These are phyloP conservation scores for Hygrophoropsis aurantiaca DNA, from an alignment of 768 basidiomycete genomes.

Conservation along the genomic window DNA sequence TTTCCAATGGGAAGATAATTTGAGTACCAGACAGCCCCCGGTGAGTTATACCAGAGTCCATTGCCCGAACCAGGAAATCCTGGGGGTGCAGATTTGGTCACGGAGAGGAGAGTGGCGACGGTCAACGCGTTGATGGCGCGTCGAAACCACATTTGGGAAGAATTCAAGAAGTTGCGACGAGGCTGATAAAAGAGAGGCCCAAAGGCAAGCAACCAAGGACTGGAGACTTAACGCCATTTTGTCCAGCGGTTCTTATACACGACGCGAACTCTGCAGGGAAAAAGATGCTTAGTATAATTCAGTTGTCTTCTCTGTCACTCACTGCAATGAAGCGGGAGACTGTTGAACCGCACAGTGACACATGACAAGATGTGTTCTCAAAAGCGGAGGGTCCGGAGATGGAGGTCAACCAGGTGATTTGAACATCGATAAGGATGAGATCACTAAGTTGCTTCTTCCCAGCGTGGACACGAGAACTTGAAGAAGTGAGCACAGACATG, in stretches of 20 bases:
- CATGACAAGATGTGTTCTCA: constrained; percentile 1
- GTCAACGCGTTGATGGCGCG: constrained; percentile 20
- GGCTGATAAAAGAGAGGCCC: constrained; percentile 12
- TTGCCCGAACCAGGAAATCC: constrained; percentile 72
- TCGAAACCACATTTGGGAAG: constrained; percentile 15
- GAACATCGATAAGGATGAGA: background rate
- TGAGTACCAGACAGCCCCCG: constrained; percentile 54
- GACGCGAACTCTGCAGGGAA: background rate
- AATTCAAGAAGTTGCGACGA: constrained; percentile 11
- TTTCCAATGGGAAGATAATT: constrained; percentile 74
- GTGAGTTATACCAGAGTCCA: constrained; percentile 66
- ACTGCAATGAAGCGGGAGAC: background rate
- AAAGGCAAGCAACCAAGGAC: constrained; percentile 15
- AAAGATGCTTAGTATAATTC: background rate
- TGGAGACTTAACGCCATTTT: constrained; percentile 21
- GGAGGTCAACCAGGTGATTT: constrained; percentile 2
- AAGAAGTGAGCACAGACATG: background rate
- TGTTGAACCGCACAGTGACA: constrained; percentile 4
- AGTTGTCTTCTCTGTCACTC: background rate
- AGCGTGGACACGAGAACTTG: background rate
- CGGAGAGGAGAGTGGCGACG: constrained; percentile 16
- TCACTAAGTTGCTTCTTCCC: constrained; percentile 2
- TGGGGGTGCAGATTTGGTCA: constrained; percentile 26
- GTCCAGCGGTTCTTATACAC: background rate
- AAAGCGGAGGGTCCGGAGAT: background rate